phyloP scores from a whole-genome alignment of 2,329 filamentous ascomycete species.

The Sarocladiaceae sp. region DNA sequence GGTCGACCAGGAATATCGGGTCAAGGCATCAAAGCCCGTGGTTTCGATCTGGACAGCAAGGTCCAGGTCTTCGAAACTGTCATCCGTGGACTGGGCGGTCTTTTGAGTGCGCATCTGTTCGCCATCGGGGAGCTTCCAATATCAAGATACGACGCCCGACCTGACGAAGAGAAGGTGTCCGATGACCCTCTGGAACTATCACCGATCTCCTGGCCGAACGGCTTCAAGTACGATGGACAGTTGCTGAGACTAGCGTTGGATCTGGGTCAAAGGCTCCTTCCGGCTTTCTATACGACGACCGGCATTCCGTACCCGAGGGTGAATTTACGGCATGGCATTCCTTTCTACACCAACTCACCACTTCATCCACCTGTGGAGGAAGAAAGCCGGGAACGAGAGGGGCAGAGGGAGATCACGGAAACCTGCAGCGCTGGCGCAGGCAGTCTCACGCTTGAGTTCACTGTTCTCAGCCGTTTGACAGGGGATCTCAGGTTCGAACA shows the following conservation, averaged over 20 bases:
- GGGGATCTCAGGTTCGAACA: constrained; percentile 85
- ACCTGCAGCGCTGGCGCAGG: constrained; percentile 97
- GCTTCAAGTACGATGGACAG: constrained; percentile 82
- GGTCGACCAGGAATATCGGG: constrained; percentile 63
- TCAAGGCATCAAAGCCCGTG: constrained; percentile 64
- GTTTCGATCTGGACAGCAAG: constrained; percentile 94
- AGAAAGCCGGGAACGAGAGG: constrained; percentile 30
- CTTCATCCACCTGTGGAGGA: constrained; percentile 44
- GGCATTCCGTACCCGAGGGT: constrained; percentile 93
- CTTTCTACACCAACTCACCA: constrained; percentile 85
- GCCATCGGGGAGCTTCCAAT: constrained; percentile 88
- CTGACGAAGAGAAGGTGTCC: constrained; percentile 16
- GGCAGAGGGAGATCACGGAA: constrained; percentile 71
- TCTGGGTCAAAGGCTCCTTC: constrained; percentile 74
- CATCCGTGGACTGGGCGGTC: constrained; percentile 83
- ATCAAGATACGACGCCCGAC: constrained; percentile 58
- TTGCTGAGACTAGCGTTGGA: constrained; percentile 84
- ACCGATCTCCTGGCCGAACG: constrained; percentile 66
- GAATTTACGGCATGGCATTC: constrained; percentile 83
- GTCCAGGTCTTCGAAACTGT: constrained; percentile 98
- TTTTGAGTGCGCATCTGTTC: constrained; percentile 90
- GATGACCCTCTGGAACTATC: constrained; percentile 39
- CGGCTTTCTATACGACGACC: constrained; percentile 85
- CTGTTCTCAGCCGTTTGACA: constrained; percentile 80
- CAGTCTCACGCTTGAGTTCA: constrained; percentile 89